These are phyloP conservation scores for Tuber umbilicatum DNA, from an alignment of 495 filamentous ascomycete species.

Conservation along the genomic window DNA sequence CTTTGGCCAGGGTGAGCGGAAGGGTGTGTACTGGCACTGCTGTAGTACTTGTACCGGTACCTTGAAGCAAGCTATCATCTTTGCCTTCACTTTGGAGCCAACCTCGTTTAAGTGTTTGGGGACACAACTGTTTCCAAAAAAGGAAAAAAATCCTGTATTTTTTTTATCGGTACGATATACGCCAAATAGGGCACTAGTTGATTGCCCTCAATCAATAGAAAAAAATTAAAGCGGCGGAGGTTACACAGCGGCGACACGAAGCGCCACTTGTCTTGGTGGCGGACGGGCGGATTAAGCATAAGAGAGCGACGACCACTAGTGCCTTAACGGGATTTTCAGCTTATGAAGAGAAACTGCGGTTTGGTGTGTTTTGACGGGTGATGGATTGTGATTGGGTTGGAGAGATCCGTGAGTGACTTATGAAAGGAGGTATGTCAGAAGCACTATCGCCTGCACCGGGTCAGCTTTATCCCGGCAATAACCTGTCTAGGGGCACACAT, in stretches of 20 bases:
- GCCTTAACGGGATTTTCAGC: background rate
- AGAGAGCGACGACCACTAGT: background rate
- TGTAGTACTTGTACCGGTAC: no score
- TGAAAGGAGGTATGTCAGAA: background rate
- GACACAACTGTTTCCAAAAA: no score
- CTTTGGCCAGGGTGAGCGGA: no score
- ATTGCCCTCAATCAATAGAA: no score
- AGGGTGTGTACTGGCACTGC: no score
- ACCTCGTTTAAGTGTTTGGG: no score
- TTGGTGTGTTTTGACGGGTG: background rate
- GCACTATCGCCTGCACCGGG: background rate
- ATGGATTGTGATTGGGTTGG: background rate
- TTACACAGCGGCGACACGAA: background rate
- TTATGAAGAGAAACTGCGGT: background rate
- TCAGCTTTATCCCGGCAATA: background rate
- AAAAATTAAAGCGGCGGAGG: no score
- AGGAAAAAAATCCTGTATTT: no score
- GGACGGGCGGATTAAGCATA: background rate
- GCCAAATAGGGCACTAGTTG: no score
- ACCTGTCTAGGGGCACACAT: background rate
- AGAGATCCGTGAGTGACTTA: background rate
- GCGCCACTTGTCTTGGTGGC: background rate
- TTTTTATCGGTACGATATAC: no score
- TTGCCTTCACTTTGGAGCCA: no score
- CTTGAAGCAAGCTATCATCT: no score